A percentile compares a stretch with the other conserved stretches of the same genome.
Evolutionary conservation across 495 filamentous ascomycete genomes (phyloP).

Genomic region (Pseudomonodictys pantanalensis): DNA sequence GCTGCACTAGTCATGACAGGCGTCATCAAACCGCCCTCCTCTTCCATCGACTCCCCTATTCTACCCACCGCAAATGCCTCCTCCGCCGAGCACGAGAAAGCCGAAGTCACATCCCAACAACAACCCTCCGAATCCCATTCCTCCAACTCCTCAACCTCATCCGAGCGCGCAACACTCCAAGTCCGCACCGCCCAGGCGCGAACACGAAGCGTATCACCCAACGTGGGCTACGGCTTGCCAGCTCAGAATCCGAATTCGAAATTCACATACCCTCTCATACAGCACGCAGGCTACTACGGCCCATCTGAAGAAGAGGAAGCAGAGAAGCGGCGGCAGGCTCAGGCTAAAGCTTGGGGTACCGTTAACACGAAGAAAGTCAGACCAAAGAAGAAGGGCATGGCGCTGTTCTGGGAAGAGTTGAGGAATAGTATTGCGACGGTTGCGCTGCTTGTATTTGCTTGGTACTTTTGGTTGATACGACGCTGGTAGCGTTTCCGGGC

Average conservation of each 20-base stretch:
- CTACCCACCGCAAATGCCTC: conserved; percentile 22
- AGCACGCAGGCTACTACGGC: conserved; percentile 32
- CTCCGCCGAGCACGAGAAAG: conserved; percentile 33
- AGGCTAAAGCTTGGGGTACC: conserved; percentile 12
- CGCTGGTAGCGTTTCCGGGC: conserved; percentile 31
- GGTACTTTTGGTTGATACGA: conserved; percentile 40
- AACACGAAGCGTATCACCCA: conserved; percentile 29
- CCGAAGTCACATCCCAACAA: conserved; percentile 10
- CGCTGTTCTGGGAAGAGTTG: conserved; percentile 32
- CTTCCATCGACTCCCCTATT: conserved; percentile 6
- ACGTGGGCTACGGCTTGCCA: conserved; percentile 31
- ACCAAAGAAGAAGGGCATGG: conserved; percentile 25
- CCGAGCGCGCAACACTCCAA: conserved; percentile 23
- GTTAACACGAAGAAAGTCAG: conserved; percentile 19
- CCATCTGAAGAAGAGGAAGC: conserved; percentile 13
- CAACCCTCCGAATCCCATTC: background rate
- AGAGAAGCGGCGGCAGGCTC: background rate
- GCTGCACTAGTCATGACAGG: conserved; percentile 51
- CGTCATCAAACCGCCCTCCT: background rate
- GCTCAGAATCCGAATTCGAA: conserved; percentile 7
- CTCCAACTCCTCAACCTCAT: conserved; percentile 30
- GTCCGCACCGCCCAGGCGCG: conserved; percentile 24
- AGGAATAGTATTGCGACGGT: conserved; percentile 31
- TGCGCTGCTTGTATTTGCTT: conserved; percentile 30
- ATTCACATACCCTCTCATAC: conserved; percentile 30